Conservation (phyloP, 768 basidiomycete genomes). For the Phaffia australis region DNA sequence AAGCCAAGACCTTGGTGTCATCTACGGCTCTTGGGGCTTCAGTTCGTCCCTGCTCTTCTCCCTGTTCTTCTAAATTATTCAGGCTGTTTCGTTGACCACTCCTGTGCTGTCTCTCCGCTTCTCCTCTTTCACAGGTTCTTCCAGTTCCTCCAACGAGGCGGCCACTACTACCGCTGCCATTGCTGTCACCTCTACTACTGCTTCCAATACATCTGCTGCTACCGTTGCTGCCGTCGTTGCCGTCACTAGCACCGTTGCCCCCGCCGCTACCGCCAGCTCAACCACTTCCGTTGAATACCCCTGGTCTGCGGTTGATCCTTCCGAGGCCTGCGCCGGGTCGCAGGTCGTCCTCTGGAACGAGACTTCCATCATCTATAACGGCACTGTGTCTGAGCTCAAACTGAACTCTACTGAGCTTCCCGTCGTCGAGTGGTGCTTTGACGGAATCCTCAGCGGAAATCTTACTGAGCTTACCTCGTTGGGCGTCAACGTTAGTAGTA, state of each 20-base stretch:
- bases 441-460: too few relatives aligned
- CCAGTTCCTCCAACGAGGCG: slow-evolving; percentile 6
- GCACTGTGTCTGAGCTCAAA: too few relatives aligned
- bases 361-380: too few relatives aligned
- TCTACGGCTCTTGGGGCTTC: not conserved
- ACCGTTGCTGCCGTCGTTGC: not conserved
- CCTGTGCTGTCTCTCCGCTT: too few relatives aligned
- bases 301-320: too few relatives aligned
- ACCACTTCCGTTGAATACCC: not conserved
- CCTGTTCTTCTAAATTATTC: not conserved
- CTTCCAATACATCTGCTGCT: not conserved
- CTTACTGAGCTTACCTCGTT: too few relatives aligned
- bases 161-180: slow-evolving; percentile 13
- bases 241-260: not conserved
- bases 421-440: too few relatives aligned
- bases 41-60: not conserved
- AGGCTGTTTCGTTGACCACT: not conserved
- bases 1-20: slow-evolving; percentile 2
- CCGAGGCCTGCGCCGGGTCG: too few relatives aligned
- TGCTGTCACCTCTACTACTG: not conserved
- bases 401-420: too few relatives aligned
- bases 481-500: too few relatives aligned
- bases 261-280: not conserved
- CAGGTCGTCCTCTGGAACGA: too few relatives aligned
- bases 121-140: not conserved